A percentile compares a stretch with the other conserved stretches of the same genome.
Evolutionary conservation across 139 green algal species (phyloP).

Genomic region (Chlorella vulgaris): DNA sequence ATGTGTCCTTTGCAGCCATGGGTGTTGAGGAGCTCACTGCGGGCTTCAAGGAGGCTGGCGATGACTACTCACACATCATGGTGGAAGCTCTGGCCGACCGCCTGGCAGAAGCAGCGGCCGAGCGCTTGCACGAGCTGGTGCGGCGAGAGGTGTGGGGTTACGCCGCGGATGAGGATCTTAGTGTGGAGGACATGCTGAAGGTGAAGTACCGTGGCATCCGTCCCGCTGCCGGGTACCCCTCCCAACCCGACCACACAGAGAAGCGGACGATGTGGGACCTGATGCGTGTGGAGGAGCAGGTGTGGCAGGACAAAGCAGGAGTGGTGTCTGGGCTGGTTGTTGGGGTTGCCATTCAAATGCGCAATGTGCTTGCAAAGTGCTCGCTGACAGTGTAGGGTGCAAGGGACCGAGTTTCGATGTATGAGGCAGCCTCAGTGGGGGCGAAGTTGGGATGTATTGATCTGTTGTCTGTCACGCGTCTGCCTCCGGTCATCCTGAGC

Average conservation of each 20-base stretch:
- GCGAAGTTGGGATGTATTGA: too few species aligned
- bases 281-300: constrained; percentile 78
- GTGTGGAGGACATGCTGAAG: constrained; percentile 95
- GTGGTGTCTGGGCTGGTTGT: neutral
- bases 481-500: neutral
- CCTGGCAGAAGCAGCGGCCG: constrained; percentile 96
- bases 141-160: constrained; percentile 96
- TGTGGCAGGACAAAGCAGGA: neutral
- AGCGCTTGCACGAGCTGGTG: constrained; percentile 93
- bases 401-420: too few species aligned
- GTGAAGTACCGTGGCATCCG: constrained; percentile 97
- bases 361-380: neutral
- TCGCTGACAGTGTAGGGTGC: too few species aligned
- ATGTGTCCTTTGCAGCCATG: constrained; percentile 65
- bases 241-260: constrained; percentile 98
- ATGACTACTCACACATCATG: constrained; percentile 98
- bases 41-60: constrained; percentile 73
- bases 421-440: too few species aligned
- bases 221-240: constrained; percentile 97
- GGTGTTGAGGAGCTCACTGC: constrained; percentile 87
- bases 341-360: neutral
- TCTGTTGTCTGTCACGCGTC: too few species aligned
- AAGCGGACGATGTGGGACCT: constrained; percentile 97
- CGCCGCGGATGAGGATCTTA: constrained; percentile 84
- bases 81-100: constrained; percentile 96